Conservation (phyloP, 306 rosid species). For the Luffa aegyptiaca region DNA sequence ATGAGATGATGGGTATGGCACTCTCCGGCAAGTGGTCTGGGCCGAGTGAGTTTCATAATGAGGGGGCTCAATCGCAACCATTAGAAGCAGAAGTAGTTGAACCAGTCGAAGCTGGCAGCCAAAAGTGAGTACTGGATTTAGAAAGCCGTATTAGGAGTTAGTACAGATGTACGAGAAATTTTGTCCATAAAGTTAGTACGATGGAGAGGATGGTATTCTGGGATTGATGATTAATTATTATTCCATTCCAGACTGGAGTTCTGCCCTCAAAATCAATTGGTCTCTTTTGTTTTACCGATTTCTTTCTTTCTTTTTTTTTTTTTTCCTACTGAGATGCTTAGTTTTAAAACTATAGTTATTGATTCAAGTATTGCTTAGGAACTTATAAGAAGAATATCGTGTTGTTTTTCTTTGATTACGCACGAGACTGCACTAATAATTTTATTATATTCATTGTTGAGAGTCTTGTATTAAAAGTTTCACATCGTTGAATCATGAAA, state of each 20-base stretch:
- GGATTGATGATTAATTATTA: not conserved
- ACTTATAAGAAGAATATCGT: not conserved
- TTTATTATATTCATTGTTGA: not conserved
- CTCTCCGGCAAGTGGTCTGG: conserved; percentile 62
- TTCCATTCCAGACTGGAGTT: not conserved
- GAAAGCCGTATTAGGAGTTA: not conserved
- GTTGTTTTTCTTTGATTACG: not conserved
- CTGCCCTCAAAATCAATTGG: not conserved
- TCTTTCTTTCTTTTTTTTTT: not conserved
- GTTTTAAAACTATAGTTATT: not conserved
- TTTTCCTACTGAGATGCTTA: not conserved
- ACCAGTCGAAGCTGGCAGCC: conserved; percentile 48
- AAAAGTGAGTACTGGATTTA: conserved; percentile 34
- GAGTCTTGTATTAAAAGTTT: not conserved
- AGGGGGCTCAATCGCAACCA: conserved; percentile 17
- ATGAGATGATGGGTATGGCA: conserved; percentile 91
- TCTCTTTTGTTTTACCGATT: not conserved
- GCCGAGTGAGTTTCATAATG: conserved; percentile 23
- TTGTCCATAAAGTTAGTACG: not conserved
- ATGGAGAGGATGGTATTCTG: not conserved
- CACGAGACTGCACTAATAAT: not conserved
- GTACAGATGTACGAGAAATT: not conserved
- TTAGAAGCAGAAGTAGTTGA: conserved; percentile 26
- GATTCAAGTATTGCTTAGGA: not conserved
- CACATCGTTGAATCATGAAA: not conserved